Evolutionary conservation across 2,329 filamentous ascomycete genomes (phyloP).

Genomic region (Claviceps humidiphila): DNA sequence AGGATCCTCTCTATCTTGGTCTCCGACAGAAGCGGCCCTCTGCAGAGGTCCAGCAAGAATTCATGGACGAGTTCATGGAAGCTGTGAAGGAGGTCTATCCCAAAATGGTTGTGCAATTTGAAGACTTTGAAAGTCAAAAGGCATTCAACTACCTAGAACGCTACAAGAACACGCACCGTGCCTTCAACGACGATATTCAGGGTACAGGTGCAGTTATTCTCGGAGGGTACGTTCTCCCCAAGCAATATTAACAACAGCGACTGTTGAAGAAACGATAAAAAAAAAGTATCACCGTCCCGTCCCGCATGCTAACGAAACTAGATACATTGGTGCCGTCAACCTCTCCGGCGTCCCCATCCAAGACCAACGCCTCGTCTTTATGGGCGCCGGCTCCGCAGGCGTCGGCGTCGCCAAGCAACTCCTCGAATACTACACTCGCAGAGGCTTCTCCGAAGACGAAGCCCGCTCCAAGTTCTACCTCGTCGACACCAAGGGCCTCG

Average conservation of each 20-base stretch:
- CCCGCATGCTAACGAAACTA: constrained; percentile 35
- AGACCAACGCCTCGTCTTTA: constrained; percentile 90
- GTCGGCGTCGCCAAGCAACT: constrained; percentile 97
- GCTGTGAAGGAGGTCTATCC: constrained; percentile 64
- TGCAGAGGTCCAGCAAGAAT: constrained; percentile 68
- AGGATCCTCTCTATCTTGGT: constrained; percentile 74
- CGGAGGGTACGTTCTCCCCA: constrained; percentile 45
- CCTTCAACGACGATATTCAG: constrained; percentile 98
- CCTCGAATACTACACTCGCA: constrained; percentile 89
- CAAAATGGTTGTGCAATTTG: constrained; percentile 72
- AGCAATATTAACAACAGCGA: too few relatives aligned
- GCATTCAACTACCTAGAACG: constrained; percentile 87
- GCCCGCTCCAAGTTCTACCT: constrained; percentile 92
- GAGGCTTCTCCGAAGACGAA: constrained; percentile 76
- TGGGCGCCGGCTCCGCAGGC: constrained; percentile 89
- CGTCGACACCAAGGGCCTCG: constrained; percentile 91
- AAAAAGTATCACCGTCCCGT: not conserved
- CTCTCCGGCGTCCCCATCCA: constrained; percentile 72
- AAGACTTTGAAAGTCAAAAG: constrained; percentile 87
- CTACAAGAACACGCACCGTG: constrained; percentile 79
- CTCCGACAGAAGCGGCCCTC: constrained; percentile 71
- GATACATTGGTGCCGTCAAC: constrained; percentile 63
- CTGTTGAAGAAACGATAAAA: not conserved
- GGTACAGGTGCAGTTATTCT: constrained; percentile 92
- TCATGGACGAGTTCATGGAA: constrained; percentile 95